Evolutionary conservation across 139 green algal species (phyloP), one percentile per base, ranked within the genome.

Genomic region (Chlorella sp.): DNA sequence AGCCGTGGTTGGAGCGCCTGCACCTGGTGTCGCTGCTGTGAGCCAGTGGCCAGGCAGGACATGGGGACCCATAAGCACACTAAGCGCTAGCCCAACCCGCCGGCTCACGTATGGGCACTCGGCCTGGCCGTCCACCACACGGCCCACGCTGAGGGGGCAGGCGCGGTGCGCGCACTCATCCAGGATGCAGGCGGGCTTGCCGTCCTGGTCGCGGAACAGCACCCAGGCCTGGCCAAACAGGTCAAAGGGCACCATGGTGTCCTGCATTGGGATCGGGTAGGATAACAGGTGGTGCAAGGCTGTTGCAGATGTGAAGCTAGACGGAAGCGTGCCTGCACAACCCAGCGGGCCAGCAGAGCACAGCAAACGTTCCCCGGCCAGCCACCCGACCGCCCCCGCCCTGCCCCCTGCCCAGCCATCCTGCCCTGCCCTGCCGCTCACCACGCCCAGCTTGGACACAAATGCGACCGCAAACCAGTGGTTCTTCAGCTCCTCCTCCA

Each of bases 211-310:
- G 46, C 96, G 88, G 90, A 99, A 99, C 81, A 99, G 83, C 36
- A 99, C 97, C 97, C 97, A 99, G 3, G 95, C 89, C 89, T 98
- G 92, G n/a, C 92, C 92, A 90, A 99, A 98, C 43, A 99, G 90
- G 65, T 99, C 95, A 81, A 99, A 94, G 28, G 97, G 92, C 30
- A 87, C 26, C 80, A 84, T 86, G 28, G 54, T 51, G 1, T 85
- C 84, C 76, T 84, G 75, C 69, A 60, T 40, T 62, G 40, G 38
- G n/a, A n/a, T n/a, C n/a, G n/a, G n/a, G n/a, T n/a, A n/a, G n/a
- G n/a, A n/a, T n/a, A n/a, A n/a, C n/a, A n/a, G n/a, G n/a, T n/a
- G n/a, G n/a, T n/a, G n/a, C n/a, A n/a, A n/a, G n/a, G n/a, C n/a
- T n/a, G n/a, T n/a, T n/a, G n/a, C n/a, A n/a, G n/a, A n/a, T n/a